Evolutionary conservation across 208 protist genomes (phyloP).

Genomic region (Wallacemonas rigidus): DNA sequence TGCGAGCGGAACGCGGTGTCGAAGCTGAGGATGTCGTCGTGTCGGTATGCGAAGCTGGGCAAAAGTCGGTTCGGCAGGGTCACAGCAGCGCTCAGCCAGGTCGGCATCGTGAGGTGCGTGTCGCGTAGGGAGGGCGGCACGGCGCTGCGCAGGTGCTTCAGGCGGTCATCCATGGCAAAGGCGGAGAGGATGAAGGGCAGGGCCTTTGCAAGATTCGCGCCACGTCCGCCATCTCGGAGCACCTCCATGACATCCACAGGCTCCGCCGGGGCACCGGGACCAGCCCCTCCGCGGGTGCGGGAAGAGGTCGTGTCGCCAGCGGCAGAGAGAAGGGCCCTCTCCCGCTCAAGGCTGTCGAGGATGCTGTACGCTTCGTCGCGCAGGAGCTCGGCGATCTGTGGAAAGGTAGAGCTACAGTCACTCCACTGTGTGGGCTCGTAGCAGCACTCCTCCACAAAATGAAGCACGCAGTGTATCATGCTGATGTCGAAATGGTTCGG

Average conservation of each 20-base stretch:
- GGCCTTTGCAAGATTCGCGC: background rate
- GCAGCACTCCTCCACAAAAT: constrained; percentile 54
- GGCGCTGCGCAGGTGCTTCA: constrained; percentile 12
- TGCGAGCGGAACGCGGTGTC: constrained; percentile 8
- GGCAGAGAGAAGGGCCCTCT: background rate
- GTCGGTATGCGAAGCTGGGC: background rate
- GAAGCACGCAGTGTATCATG: constrained; percentile 47
- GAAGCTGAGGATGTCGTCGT: constrained; percentile 10
- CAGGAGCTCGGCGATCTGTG: constrained; percentile 54
- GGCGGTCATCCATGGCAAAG: constrained; percentile 10
- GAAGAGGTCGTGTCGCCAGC: no score
- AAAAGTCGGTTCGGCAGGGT: constrained; percentile 3
- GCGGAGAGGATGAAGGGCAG: background rate
- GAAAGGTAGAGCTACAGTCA: constrained; percentile 45
- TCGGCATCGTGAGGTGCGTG: constrained; percentile 1
- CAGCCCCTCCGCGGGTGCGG: no score
- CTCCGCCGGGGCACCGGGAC: background rate
- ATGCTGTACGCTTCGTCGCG: constrained; percentile 28
- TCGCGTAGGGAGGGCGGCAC: constrained; percentile 3
- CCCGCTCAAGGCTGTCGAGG: background rate
- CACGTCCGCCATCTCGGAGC: background rate
- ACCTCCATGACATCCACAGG: constrained; percentile 1
- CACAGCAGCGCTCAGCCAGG: constrained; percentile 12
- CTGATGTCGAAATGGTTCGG: constrained; percentile 57
- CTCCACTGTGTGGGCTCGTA: constrained; percentile 38